Percentiles rank a stretch among this genome's conserved stretches.
These are phyloP conservation scores for Trichoderma afroharzianum DNA, from an alignment of 2,329 filamentous ascomycete genomes.

Conservation along the genomic window DNA sequence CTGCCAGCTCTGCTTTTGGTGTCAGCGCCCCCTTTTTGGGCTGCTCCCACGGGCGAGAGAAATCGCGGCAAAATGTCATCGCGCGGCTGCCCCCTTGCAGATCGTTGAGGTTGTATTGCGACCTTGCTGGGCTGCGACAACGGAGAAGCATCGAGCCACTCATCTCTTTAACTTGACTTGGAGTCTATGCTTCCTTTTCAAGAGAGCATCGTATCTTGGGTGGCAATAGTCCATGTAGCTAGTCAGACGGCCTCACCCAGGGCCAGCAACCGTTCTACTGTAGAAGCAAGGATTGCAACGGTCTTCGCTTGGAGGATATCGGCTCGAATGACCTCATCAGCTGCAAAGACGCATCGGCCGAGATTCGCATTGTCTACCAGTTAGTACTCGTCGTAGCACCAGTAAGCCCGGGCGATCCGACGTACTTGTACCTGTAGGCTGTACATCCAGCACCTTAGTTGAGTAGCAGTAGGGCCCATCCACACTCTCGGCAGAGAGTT, in stretches of 20 bases:
- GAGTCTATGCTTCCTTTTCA: background rate
- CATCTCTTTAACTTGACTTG: background rate
- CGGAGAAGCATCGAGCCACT: background rate
- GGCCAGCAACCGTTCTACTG: background rate
- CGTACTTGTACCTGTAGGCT: background rate
- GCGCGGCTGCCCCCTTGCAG: constrained; percentile 9
- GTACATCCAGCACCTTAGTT: too few species aligned
- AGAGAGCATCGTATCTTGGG: background rate
- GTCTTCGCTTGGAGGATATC: background rate
- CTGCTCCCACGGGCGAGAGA: background rate
- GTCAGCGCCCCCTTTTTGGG: constrained; percentile 8
- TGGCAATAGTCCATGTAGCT: background rate
- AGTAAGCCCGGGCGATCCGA: constrained; percentile 2
- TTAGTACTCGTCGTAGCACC: background rate
- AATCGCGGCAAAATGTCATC: constrained; percentile 2
- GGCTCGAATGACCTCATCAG: constrained; percentile 8
- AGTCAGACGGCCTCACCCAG: background rate
- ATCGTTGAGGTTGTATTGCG: background rate
- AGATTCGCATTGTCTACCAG: background rate
- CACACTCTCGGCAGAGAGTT: background rate
- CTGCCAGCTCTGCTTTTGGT: background rate
- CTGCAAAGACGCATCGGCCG: background rate
- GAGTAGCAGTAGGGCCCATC: background rate
- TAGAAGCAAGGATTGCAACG: background rate
- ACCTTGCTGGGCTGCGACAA: background rate